Evolutionary conservation across 2,329 filamentous ascomycete genomes (phyloP).

Genomic region (Cordyceps farinosa): DNA sequence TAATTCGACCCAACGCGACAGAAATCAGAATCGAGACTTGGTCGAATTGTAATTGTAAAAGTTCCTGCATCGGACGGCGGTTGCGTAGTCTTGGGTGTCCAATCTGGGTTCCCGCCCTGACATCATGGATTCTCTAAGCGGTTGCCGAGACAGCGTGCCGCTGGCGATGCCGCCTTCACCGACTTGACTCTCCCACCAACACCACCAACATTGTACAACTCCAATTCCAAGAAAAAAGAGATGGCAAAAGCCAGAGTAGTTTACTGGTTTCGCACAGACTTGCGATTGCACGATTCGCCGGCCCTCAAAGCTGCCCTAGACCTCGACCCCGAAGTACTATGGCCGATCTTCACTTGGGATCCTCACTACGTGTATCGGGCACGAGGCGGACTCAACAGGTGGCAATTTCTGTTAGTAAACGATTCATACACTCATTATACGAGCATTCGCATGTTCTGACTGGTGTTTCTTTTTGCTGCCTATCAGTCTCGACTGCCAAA

Average conservation of each 20-base stretch:
- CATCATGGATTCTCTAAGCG: conserved; percentile 19
- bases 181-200: neutral
- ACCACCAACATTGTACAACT: neutral
- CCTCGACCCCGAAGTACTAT: conserved; percentile 63
- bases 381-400: conserved; percentile 67
- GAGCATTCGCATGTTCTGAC: neutral
- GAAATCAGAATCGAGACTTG: neutral
- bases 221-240: too few relatives aligned
- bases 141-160: neutral
- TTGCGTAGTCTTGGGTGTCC: neutral
- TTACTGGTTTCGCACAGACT: conserved; percentile 77
- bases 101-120: conserved; percentile 13
- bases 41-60: neutral
- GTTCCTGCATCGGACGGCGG: neutral
- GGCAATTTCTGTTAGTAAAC: conserved; percentile 59
- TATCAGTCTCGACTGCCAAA: conserved; percentile 65
- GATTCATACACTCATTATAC: neutral
- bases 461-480: neutral
- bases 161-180: neutral
- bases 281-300: conserved; percentile 73
- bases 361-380: conserved; percentile 74
- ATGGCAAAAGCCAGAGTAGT: conserved; percentile 50
- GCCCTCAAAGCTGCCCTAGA: conserved; percentile 69
- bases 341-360: conserved; percentile 78
- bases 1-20: too few relatives aligned